Evolutionary conservation across 2,329 filamentous ascomycete species (phyloP).

Genomic region (Colletotrichum horii): DNA sequence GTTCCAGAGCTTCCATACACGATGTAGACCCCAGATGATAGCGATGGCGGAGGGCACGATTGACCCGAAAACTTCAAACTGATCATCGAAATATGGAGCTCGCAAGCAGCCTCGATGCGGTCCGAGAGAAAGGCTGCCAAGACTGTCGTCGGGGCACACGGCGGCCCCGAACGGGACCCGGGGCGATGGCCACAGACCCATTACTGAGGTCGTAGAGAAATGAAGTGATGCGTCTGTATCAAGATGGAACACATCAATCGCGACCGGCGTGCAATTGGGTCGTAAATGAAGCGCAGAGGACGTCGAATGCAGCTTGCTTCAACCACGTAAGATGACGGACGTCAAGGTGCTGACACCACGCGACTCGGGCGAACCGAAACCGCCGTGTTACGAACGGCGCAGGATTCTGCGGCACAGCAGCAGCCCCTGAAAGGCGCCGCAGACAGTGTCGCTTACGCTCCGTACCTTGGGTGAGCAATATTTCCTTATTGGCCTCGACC

Average conservation of each 20-base stretch:
- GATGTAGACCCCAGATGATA: background rate
- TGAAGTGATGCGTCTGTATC: background rate
- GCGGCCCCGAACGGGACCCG: background rate
- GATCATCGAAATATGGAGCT: background rate
- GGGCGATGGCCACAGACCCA: background rate
- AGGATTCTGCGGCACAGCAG: background rate
- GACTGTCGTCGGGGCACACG: background rate
- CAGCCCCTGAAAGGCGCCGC: background rate
- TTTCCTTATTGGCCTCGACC: background rate
- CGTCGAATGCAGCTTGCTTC: background rate
- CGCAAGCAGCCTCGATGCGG: background rate
- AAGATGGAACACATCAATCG: accelerated
- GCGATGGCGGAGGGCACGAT: background rate
- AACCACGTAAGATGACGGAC: background rate
- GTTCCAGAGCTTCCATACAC: background rate
- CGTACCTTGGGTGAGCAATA: background rate
- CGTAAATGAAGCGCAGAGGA: background rate
- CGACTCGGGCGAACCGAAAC: background rate
- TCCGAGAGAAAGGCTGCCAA: background rate
- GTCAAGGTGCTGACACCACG: background rate
- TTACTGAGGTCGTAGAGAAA: accelerated
- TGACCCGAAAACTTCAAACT: background rate
- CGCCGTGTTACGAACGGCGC: background rate
- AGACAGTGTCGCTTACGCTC: background rate
- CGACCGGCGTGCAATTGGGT: accelerated